These are phyloP conservation scores for Canna indica DNA, from an alignment of 176 grass and related monocot genomes.

Conservation along the genomic window DNA sequence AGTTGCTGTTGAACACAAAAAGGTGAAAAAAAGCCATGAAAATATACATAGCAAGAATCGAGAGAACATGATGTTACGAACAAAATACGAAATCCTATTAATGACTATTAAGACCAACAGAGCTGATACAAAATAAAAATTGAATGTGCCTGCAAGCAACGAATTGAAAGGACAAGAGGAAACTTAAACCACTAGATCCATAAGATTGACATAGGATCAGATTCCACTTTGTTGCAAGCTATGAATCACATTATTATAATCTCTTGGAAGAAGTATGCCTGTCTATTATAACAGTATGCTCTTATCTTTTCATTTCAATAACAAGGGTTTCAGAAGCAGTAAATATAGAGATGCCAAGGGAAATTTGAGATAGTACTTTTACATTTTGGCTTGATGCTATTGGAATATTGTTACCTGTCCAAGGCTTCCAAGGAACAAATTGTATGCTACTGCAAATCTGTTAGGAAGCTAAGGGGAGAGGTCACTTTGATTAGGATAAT, in stretches of 20 bases:
- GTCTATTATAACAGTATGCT: not conserved
- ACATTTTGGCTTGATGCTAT: not conserved
- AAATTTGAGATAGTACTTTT: not conserved
- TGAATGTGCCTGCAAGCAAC: not conserved
- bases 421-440: slow-evolving; percentile 90
- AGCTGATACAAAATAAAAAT: not conserved
- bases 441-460: slow-evolving; percentile 88
- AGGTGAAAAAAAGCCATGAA: not conserved
- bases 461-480: slow-evolving; percentile 15
- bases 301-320: not conserved
- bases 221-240: slow-evolving; percentile 2
- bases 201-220: not conserved
- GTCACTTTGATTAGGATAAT: not conserved
- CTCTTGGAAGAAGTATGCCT: no score
- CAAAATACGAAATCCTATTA: not conserved
- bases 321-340: not conserved
- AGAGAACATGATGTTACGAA: not conserved
- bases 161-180: not conserved
- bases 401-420: slow-evolving; percentile 46
- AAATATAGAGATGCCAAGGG: not conserved
- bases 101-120: not conserved
- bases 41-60: not conserved
- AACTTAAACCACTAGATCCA: not conserved
- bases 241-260: no score
- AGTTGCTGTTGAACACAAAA: not conserved